Base-by-base conservation (phyloP, 495 filamentous ascomycete species). In the Penicillium ochrochloron region DNA sequence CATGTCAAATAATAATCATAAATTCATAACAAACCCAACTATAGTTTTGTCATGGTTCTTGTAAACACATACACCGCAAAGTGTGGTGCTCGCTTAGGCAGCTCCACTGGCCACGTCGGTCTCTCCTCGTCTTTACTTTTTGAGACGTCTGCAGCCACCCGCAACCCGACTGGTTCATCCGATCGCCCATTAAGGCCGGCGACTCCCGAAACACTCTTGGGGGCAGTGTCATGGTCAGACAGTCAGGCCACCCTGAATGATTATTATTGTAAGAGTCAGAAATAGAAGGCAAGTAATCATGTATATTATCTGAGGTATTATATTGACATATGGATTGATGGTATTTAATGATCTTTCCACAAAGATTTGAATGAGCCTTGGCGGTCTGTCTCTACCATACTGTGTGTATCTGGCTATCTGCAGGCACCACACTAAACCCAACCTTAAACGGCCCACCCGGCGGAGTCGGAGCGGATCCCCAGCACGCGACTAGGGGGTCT, bases 371-470 rank as follows among this genome's bases (percentile, higher is more conserved):
- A 37, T 64, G 58, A 42, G 57, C 67, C 67, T 56, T 60, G 64
- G 64, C 56, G 63, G 58, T 31, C 12, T 12, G 9, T 27, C 25
- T 27, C 25, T 27, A 27, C 25, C 25, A 27, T 27, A 27, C 25
- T 27, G 25, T 27, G 25, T 23, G 25, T 55, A 66, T 73, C 68
- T 27, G 25, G 17, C 19, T 55, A 66, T 73, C 68, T 73, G 69
- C 71, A 69, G 64, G 64, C 66, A 69, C 69, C 55, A 48, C 70
- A 68, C 70, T 74, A 70, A 68, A 63, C 53, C 29, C 65, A 72
- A 74, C 70, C 69, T 74, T 74, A 72, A 70, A 64, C 51, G 62
- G 65, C 59, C 61, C 64, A 64, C 59, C 37, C 31, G 27, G 56
- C 42, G 37, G 35, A 63, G 33, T 27, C 55, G 31, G 39, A 62